phyloP scores from a whole-genome alignment of 2,329 filamentous ascomycete genomes.

The Paracamarosporium sp. region DNA sequence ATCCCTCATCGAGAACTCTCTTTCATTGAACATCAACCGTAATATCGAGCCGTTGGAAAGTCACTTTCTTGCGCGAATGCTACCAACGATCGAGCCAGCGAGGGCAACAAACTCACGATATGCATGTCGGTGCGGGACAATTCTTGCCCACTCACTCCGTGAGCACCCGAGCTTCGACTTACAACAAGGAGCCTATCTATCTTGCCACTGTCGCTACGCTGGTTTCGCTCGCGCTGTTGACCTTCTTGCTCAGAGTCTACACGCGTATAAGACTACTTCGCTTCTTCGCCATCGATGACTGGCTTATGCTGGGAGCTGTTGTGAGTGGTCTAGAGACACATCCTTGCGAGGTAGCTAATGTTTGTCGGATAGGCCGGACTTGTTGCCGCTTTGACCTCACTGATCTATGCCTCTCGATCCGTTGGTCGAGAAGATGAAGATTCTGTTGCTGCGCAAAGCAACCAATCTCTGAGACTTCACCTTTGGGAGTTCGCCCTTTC shows the following conservation, averaged over 20 bases:
- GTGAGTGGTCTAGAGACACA: slow-evolving; percentile 25
- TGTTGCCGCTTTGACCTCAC: slow-evolving; percentile 15
- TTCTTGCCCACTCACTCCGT: slow-evolving; percentile 14
- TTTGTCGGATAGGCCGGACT: slow-evolving; percentile 23
- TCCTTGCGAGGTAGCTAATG: slow-evolving; percentile 11
- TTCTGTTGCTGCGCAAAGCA: slow-evolving; percentile 27
- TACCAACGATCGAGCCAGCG: slow-evolving; percentile 12
- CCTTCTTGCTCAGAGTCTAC: slow-evolving; percentile 51
- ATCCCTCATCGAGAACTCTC: not conserved
- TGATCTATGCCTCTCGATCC: slow-evolving; percentile 14
- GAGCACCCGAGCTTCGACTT: slow-evolving; percentile 32
- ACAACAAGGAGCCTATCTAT: slow-evolving; percentile 44
- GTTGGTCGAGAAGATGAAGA: slow-evolving; percentile 53
- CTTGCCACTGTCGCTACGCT: slow-evolving; percentile 51
- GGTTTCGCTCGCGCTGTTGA: slow-evolving; percentile 49
- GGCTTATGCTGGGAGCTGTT: slow-evolving; percentile 49
- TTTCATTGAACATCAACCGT: not conserved
- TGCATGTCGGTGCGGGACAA: slow-evolving; percentile 28
- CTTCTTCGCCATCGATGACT: slow-evolving; percentile 59
- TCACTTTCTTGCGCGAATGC: slow-evolving; percentile 17
- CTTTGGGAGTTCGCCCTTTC: slow-evolving; percentile 49
- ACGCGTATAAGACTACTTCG: slow-evolving; percentile 56
- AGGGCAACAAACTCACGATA: slow-evolving; percentile 18
- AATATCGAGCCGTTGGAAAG: not conserved
- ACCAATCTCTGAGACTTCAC: slow-evolving; percentile 41